Percentiles rank a stretch among this genome's conserved stretches.
Conservation (phyloP, 2,329 filamentous ascomycete species). For the Teratosphaeria pseudoeucalypti region DNA sequence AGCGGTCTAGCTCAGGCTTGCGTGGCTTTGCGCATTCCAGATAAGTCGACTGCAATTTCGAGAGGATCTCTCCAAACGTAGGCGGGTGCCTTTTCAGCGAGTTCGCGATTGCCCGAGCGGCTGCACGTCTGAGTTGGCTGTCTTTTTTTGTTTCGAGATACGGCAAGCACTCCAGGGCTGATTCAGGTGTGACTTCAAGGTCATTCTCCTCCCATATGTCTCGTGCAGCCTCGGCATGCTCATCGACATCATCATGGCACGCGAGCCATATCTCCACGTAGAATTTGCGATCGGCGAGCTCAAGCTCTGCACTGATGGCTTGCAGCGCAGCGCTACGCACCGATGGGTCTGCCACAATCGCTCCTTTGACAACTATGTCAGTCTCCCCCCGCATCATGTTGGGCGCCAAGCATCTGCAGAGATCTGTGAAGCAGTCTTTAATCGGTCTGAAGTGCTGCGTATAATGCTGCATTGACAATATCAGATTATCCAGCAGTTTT, state of each 20-base stretch:
- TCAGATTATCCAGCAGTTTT: slow-evolving; percentile 60
- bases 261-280: slow-evolving; percentile 90
- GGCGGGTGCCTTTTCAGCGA: slow-evolving; percentile 52
- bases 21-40: slow-evolving; percentile 69
- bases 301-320: slow-evolving; percentile 81
- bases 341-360: slow-evolving; percentile 65
- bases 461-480: slow-evolving; percentile 77
- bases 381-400: slow-evolving; percentile 70
- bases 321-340: slow-evolving; percentile 80
- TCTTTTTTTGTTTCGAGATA: slow-evolving; percentile 74
- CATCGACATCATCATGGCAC: slow-evolving; percentile 79
- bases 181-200: slow-evolving; percentile 56
- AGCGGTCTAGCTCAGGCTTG: slow-evolving; percentile 76
- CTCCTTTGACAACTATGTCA: slow-evolving; percentile 62
- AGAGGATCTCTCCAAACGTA: slow-evolving; percentile 52
- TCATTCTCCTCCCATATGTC: slow-evolving; percentile 95
- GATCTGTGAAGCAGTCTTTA: slow-evolving; percentile 82
- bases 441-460: slow-evolving; percentile 90
- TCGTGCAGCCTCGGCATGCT: slow-evolving; percentile 71
- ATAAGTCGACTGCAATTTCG: slow-evolving; percentile 61
- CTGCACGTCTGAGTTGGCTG: slow-evolving; percentile 69
- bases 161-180: slow-evolving; percentile 53
- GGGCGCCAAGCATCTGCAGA: slow-evolving; percentile 72
- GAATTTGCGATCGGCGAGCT: slow-evolving; percentile 76
- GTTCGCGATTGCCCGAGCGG: slow-evolving; percentile 71